Evolutionary conservation across 495 filamentous ascomycete species (phyloP).

Genomic region (Hypoxylon lienhwacheense): DNA sequence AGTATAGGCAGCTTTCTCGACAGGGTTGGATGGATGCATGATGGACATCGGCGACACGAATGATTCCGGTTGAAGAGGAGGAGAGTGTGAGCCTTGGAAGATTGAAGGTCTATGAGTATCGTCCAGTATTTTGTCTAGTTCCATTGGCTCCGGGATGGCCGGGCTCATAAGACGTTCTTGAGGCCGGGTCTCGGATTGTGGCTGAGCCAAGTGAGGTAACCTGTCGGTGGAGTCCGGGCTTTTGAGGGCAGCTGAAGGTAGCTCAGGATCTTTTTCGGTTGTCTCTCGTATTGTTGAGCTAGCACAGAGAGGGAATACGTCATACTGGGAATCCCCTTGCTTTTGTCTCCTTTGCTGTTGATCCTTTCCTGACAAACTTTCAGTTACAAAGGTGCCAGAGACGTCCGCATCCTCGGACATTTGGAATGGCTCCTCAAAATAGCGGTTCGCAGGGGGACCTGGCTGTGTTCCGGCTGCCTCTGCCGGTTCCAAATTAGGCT

Average conservation of each 20-base stretch:
- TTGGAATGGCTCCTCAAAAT: conserved; percentile 35
- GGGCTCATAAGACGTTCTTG: conserved; percentile 41
- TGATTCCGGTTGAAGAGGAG: conserved; percentile 35
- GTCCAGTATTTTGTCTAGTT: conserved; percentile 27
- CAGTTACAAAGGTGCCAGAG: conserved; percentile 1
- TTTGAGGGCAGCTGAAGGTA: conserved; percentile 36
- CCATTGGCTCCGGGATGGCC: conserved; percentile 40
- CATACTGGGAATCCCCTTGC: conserved; percentile 33
- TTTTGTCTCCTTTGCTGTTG: conserved; percentile 27
- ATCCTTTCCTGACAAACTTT: conserved; percentile 12
- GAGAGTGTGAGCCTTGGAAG: conserved; percentile 34
- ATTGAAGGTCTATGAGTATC: conserved; percentile 24
- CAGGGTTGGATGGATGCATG: conserved; percentile 48
- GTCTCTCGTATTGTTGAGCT: conserved; percentile 36
- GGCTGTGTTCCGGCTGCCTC: conserved; percentile 11
- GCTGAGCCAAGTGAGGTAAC: conserved; percentile 40
- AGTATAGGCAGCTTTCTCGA: conserved; percentile 48
- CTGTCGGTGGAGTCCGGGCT: conserved; percentile 34
- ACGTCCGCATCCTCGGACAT: conserved; percentile 24
- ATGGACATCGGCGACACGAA: conserved; percentile 48
- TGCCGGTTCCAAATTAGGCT: conserved; percentile 8
- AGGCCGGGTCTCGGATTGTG: conserved; percentile 33
- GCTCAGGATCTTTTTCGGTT: conserved; percentile 34
- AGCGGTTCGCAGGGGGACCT: conserved; percentile 4
- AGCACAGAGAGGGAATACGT: conserved; percentile 28